Base-by-base conservation (phyloP, 2,329 filamentous ascomycete genomes). In the Dactylellina haptotyla region DNA sequence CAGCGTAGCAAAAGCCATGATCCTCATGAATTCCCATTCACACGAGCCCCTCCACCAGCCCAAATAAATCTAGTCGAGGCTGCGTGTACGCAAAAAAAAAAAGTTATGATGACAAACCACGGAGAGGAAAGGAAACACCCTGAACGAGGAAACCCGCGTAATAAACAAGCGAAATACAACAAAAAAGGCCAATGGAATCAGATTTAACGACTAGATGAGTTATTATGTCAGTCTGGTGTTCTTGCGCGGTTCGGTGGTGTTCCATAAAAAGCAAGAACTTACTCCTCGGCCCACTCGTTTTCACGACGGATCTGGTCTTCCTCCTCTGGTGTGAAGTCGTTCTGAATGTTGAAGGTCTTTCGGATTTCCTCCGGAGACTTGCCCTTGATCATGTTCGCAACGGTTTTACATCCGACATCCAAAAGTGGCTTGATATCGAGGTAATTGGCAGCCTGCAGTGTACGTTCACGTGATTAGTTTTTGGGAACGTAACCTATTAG, bases 381-480 rank as follows among this genome's bases (percentile, higher is more conserved):
- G 84, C 95, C 95, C 90, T 99, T 99, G 86, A 99, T 99, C 95
- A 99, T 99, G 84, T 99, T 99, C 75, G 95, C 95, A 14, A 99
- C 95, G 0, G 95, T 99, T 88, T 99, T 99, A 88, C 95, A 99
- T 75, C 95, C 95, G 72, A 98, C 94, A 77, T 99, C 95, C 26
- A 99, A 89, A 0, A 99, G 90, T 0, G 93, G 90, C 87, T 98
- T 99, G 85, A 99, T 99, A 78, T 99, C 95, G 72, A 99, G 90
- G 82, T 98, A 99, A 86, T 99, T 99, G 79, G 94, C 92, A 2
- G 95, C 95, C 91, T 95, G 25, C 3, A 26, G n/a, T 25, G 18
- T 34, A 6, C 9, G 18, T 43, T 48, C 67, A 72, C 67, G 67
- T 65, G 69, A 57, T 73, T 66, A 58, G 58, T 45, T 54, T 23